Evolutionary conservation across 2,329 filamentous ascomycete genomes (phyloP), one percentile per base, ranked within the genome.

Genomic region (Aspergillus luchuensis): DNA sequence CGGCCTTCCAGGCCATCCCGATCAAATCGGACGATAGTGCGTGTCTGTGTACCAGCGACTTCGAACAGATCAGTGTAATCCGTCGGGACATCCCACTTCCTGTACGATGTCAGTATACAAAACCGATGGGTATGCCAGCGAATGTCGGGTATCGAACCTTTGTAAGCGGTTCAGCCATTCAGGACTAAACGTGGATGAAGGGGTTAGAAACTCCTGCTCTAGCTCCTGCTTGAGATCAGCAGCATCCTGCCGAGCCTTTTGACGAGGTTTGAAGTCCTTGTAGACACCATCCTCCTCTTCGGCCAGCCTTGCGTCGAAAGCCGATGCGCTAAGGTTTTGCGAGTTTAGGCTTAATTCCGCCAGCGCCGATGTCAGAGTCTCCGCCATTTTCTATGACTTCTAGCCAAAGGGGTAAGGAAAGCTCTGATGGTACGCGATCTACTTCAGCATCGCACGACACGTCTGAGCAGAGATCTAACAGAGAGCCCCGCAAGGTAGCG

Each of bases 11-110:
- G 84, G 5, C 95, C 95, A 77, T 97, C 92, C 58, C 95, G 86
- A 48, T 88, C 90, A 75, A 99, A 99, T 30, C 95, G 88, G 28
- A 92, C 97, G 67, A 97, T 89, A n/a, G 93, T 98, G 60, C 95
- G 87, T 15, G 92, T 94, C 78, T 98, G 95, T 0, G 94, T 96
- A 3, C 92, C 91, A 1, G 92, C 92, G 57, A 98, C 84, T 64
- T 89, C 87, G 77, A 96, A 97, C 17, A 98, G 84, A 59, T 92
- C 88, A n/a, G 87, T 85, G 73, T 93, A 90, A 70, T 97, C 89
- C 39, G 88, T 85, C 4, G 91, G 86, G 59, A 87, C 84, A 64
- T 97, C 91, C 95, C 94, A 99, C 74, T 88, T 81, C 67, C 82
- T 84, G 59, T 13, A 63, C 52, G 52, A 57, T 54, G 21, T 56